A percentile compares a stretch with the other conserved stretches of the same genome.
phyloP scores from a whole-genome alignment of 768 basidiomycete species.

The Cystofilobasidium bisporidii region DNA sequence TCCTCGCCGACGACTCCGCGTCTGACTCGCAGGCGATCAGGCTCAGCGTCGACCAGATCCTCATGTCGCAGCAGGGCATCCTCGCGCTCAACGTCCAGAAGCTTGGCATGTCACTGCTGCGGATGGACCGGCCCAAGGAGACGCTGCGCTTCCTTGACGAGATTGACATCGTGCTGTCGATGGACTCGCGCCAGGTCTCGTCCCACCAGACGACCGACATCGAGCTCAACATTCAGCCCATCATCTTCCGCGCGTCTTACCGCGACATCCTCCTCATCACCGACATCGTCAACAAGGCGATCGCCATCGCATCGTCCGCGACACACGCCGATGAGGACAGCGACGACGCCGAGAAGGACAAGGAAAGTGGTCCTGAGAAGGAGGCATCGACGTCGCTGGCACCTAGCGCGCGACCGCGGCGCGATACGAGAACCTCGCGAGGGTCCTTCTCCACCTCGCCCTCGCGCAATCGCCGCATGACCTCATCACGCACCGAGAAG shows the following conservation, averaged over 20 bases:
- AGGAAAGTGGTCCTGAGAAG: background rate
- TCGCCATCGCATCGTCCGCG: slow-evolving; percentile 49
- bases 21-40: slow-evolving; percentile 74
- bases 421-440: slow-evolving; percentile 26
- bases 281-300: slow-evolving; percentile 64
- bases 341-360: slow-evolving; percentile 6
- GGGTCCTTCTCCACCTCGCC: slow-evolving; percentile 21
- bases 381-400: slow-evolving; percentile 1
- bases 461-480: background rate
- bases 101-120: slow-evolving; percentile 85
- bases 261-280: slow-evolving; percentile 79
- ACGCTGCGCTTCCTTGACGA: slow-evolving; percentile 88
- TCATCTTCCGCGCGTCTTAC: slow-evolving; percentile 90
- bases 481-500: slow-evolving; percentile 26
- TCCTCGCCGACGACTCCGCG: slow-evolving; percentile 75
- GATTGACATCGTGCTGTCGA: slow-evolving; percentile 71
- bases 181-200: slow-evolving; percentile 60
- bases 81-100: slow-evolving; percentile 66
- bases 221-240: slow-evolving; percentile 67
- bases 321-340: slow-evolving; percentile 28
- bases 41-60: slow-evolving; percentile 68
- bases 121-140: slow-evolving; percentile 74
- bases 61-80: slow-evolving; percentile 85
- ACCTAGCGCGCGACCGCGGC: slow-evolving; percentile 28
- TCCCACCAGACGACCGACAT: slow-evolving; percentile 61